Base-by-base conservation (phyloP, 352 stramenopile genomes). In the Pythium pyrilobum region DNA sequence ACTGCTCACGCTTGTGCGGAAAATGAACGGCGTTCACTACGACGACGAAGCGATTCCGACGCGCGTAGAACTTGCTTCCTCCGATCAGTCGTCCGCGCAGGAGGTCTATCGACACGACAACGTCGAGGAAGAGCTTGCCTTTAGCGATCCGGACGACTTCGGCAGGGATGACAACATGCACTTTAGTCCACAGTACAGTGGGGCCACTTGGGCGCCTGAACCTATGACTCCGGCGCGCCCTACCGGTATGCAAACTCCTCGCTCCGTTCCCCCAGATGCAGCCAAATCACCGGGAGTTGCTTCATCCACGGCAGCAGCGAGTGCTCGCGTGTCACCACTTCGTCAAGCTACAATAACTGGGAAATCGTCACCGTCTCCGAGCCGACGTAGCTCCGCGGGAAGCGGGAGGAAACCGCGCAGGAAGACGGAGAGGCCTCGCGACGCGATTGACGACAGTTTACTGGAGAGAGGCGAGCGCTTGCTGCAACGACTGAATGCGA, bases 161-260 rank as follows among this genome's bases (percentile, higher is more conserved):
- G 7, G 34, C 31, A 18, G 48, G 31, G 41, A 66, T 34, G 54
- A 64, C 20, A 64, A 77, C 10, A 74, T 77, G 64, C 74, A 85
- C 37, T 85, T 75, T 49, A 87, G 77, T 52, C 77, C 77, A 15
- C 69, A 79, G 31, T 74, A 71, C 62, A 63, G 70, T 24, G 72
- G 32, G 27, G 36, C 24, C 1, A 41, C 31, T 5, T 20, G 40
- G 20, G 18, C 45, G 4, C 40, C 37, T 18, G 38, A 63, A 27
- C 46, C 40, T 6, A 24, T 29, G 9, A 52, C 46, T 16, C 48
- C 56, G 25, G 40, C 52, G 32, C 54, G 45, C 16, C 31, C n/a
- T 20, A 13, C 24, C 13, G 32, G 12, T 12, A 16, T 13, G 16
- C 44, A 45, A 27, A 43, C 33, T 18, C 44, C 52, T 21, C 24